These are phyloP conservation scores for Macaranga tanarius DNA, from an alignment of 441 rosid species.

Conservation along the genomic window DNA sequence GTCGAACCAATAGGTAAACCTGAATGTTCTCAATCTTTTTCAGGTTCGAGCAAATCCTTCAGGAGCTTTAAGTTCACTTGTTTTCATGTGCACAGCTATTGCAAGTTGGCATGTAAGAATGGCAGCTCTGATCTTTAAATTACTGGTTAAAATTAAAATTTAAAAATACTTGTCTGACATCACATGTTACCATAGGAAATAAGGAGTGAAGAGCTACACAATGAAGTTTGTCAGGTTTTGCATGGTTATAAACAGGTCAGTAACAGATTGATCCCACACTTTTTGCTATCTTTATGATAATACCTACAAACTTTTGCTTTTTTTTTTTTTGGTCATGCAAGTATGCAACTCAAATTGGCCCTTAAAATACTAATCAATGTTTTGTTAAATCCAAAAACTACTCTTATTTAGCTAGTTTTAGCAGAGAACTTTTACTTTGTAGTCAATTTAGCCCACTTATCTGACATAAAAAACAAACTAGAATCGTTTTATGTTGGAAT, in stretches of 20 bases:
- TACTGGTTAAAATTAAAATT: background rate
- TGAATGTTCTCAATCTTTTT: constrained; percentile 16
- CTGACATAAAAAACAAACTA: background rate
- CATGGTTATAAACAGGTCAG: constrained; percentile 87
- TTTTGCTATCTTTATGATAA: background rate
- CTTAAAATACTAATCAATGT: background rate
- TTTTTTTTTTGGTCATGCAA: background rate
- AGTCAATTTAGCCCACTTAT: background rate
- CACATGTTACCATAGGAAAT: constrained; percentile 55
- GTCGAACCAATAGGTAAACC: background rate
- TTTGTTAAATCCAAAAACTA: background rate
- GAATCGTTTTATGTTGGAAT: background rate
- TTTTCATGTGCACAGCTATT: constrained; percentile 82
- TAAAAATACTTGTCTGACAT: background rate
- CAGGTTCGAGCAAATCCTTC: constrained; percentile 93
- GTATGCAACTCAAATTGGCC: background rate
- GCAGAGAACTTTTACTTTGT: background rate
- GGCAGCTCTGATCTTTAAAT: background rate
- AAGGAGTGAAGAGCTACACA: constrained; percentile 76
- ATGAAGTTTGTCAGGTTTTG: constrained; percentile 87
- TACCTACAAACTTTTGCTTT: background rate
- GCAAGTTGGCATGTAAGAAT: constrained; percentile 97
- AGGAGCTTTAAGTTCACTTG: constrained; percentile 87
- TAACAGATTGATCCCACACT: constrained; percentile 9
- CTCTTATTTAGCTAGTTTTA: background rate